Base-by-base conservation (phyloP, 352 stramenopile genomes). In the Paralagenidium karlingii region DNA sequence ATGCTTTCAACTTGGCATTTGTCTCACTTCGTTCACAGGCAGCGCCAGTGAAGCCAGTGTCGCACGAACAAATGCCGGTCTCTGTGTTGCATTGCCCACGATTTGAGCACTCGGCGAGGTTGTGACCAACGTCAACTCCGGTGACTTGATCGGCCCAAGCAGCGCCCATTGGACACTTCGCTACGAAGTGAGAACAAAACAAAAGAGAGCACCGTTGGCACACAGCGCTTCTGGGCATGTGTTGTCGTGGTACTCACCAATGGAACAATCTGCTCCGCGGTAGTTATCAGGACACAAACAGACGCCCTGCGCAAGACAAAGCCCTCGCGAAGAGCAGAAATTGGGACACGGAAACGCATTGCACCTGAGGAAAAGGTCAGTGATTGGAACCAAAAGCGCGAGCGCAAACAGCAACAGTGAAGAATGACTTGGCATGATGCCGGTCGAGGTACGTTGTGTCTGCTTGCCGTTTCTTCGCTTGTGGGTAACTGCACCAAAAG, bases 81-180 rank as follows among this genome's bases (percentile, higher is more conserved):
- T 69, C 57, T 1, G 49, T 41, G 45, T 87, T 58, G 43, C 78
- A 94, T 4, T 30, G 29, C 29, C 80, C 77, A 5, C 69, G 60
- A 44, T 96, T 96, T 1, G 81, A 94, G 47, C 90, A 97, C 54
- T 89, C 67, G 12, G 68, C 82, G 15, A 66, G 33, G 42, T 84
- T 76, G 64, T 97, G 90, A 15, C 81, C 88, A 12, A 49, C 33
- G 29, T 94, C 76, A 0, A 44, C 57, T 24, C 38, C 65, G 20
- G 56, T 59, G 10, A 78, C 60, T n/a, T 60, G 38, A 42, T 94
- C 79, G 13, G 63, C 56, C 82, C 82, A 94, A 3, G 80, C 77
- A 18, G 31, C 15, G 21, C 69, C 70, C 19, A 68, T 51, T 5
- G 79, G 78, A 33, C 82, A 94, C 7, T 34, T 71, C 19, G 64